A percentile compares a stretch with the other conserved stretches of the same genome.
phyloP scores from a whole-genome alignment of 2,329 filamentous ascomycete genomes.

The Dothistroma septosporum region DNA sequence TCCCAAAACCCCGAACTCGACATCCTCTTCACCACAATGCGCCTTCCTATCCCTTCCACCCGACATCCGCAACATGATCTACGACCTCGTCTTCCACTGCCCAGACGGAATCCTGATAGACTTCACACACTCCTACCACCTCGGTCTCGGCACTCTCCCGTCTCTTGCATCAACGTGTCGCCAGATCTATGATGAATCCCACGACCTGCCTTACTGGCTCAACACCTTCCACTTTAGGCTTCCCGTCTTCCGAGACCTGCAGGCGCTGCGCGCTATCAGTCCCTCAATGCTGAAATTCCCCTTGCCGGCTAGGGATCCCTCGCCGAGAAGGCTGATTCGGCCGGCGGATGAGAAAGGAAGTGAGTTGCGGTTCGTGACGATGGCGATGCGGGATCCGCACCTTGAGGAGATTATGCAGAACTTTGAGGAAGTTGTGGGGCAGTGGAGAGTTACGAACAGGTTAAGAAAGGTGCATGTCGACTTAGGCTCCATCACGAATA shows the following conservation, averaged over 20 bases:
- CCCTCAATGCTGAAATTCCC: conserved; percentile 4
- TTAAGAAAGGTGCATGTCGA: conserved; percentile 16
- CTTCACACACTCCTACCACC: conserved; percentile 2
- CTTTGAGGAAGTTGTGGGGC: conserved; percentile 4
- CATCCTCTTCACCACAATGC: neutral
- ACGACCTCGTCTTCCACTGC: conserved; percentile 12
- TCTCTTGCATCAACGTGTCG: conserved; percentile 15
- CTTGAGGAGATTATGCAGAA: conserved; percentile 5
- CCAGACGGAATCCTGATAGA: conserved; percentile 15
- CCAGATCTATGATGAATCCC: conserved; percentile 14
- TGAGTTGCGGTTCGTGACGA: conserved; percentile 11
- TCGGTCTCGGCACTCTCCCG: conserved; percentile 3
- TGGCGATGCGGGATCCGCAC: conserved; percentile 17
- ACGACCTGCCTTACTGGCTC: conserved; percentile 18
- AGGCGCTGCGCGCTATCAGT: neutral
- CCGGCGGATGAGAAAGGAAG: neutral
- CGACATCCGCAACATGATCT: conserved; percentile 20
- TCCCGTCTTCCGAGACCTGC: conserved; percentile 17
- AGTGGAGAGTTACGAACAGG: neutral
- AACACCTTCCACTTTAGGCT: conserved; percentile 17
- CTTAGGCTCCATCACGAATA: conserved; percentile 14
- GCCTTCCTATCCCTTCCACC: conserved; percentile 12
- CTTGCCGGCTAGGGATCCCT: conserved; percentile 5
- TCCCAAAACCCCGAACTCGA: neutral
- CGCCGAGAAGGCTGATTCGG: neutral